These are phyloP conservation scores for Pichia sp. DNA, from an alignment of 1,139 yeast species.

Conservation along the genomic window DNA sequence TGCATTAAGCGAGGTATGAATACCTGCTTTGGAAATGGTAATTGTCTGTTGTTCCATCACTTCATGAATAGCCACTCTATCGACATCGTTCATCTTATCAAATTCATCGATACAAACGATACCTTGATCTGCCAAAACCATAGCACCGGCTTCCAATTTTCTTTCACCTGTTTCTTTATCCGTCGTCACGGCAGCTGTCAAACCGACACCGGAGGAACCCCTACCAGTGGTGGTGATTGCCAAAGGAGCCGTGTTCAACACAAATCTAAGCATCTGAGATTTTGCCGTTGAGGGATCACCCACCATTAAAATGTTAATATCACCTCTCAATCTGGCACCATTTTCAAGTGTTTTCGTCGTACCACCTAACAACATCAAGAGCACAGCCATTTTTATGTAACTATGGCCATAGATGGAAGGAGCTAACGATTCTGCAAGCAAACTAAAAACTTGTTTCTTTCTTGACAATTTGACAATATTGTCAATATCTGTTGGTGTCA, in stretches of 20 bases:
- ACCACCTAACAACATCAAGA: constrained; percentile 90
- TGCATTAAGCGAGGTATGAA: constrained; percentile 93
- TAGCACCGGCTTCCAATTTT: constrained; percentile 97
- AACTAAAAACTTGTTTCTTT: constrained; percentile 64
- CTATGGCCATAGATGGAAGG: constrained; percentile 96
- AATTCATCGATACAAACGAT: constrained; percentile 98
- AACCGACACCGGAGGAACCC: constrained; percentile 99
- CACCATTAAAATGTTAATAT: constrained; percentile 89
- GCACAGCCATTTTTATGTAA: constrained; percentile 82
- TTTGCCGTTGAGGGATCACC: constrained; percentile 99
- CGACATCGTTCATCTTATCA: constrained; percentile 95
- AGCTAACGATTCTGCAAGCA: constrained; percentile 80
- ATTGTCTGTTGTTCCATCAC: constrained; percentile 99
- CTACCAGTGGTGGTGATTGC: constrained; percentile 99
- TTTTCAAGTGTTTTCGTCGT: constrained; percentile 89
- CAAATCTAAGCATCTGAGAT: constrained; percentile 91
- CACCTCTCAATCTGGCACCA: constrained; percentile 98
- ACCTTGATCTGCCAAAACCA: constrained; percentile 98
- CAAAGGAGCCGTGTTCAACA: constrained; percentile 85
- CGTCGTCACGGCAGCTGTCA: constrained; percentile 96
- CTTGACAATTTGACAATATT: constrained; percentile 76
- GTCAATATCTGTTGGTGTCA: constrained; percentile 79
- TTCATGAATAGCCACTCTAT: constrained; percentile 97
- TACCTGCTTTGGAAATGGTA: constrained; percentile 97
- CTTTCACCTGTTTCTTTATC: constrained; percentile 98